Base-by-base conservation (phyloP, 768 basidiomycete species). In the Brasilioporus rufonigricans region DNA sequence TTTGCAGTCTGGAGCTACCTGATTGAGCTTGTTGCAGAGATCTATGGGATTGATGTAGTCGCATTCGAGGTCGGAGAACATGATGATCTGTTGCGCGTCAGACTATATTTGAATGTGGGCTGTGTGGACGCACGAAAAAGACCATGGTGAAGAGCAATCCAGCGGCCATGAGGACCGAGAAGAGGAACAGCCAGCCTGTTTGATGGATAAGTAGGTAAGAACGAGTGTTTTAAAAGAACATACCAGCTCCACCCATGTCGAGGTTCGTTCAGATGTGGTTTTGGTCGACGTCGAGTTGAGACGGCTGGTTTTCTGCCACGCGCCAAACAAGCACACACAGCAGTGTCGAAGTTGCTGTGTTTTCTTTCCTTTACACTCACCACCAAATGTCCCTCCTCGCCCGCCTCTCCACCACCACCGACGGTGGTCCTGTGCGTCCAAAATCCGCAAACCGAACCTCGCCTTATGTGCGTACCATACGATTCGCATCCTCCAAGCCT, bases 21-120 rank as follows among this genome's bases (percentile, higher is more conserved):
- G 91, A 71, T 98, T 98, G 65, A 98, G 86, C 79, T 97, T 98
- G 77, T 98, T 98, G 77, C 97, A 98, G 36, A 98, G 86, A 74
- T 99, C 97, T 84, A 99, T 99, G 49, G 97, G 97, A 75, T 99
- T 99, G 80, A 98, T 96, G 77, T 98, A 98, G 81, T 97, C 94
- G 80, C 93, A 97, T 77, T 98, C 96, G 69, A 98, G 78, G 77
- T 98, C 97, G 41, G 94, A 97, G 80, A 98, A 98, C 96, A 98
- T 98, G 79, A 99, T 98, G 67, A 99, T 98, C 96, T 98, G 64
- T n/a, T 31, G 32, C 11, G 10, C 14, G 49, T 62, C 32, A 49
- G 44, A 31, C 27, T n/a, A 16, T n/a, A 29, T 13, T 29, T 6
- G 18, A 5, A 36, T n/a, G 26, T 4, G 4, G 36, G 41, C 39